Base-by-base conservation (phyloP, 139 green algal genomes). In the Closterium sp. region DNA sequence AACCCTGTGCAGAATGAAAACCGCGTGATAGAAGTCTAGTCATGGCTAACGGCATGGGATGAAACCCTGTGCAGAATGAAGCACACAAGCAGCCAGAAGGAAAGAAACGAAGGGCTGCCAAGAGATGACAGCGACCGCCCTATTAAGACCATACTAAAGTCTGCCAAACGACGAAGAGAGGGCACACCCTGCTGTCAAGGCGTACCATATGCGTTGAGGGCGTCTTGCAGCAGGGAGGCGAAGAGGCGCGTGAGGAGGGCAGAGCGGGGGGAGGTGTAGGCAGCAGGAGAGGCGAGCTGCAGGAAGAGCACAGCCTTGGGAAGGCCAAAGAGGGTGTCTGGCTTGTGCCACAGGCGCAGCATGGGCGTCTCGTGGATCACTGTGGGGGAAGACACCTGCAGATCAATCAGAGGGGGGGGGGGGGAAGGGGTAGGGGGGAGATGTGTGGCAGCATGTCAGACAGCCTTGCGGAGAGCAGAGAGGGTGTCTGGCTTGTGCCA, bases 221-320 rank as follows among this genome's bases (percentile, higher is more conserved):
- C 94, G 92, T 99, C 97, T 9, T 90, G 92, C 55, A 98, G 89
- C 34, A 99, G 93, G 87, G 96, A 96, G 9, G 95, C 89, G 31
- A 96, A 96, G 55, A 99, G 91, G 38, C 96, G 92, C 1, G 95
- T 96, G 84, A 96, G 91, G 69, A 98, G 95, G 23, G 95, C 95
- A 0, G 93, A 66, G 86, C 96, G 94, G 10, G 97, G 97, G 21
- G 91, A 94, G 7, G 36, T 23, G 69, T 98, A 98, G 2, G 93
- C 64, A 34, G 94, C 94, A 30, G 95, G 95, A 4, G 9, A 91
- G 31, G 84, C 84, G 33, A 95, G 36, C 34, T 93, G 83, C 34
- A 95, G 28, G 66, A 84, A 90, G 6, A 95, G 19, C 6, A 91
- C 23, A 0, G 88, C 93, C 89, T 95, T 95, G 69, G 93, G 93